Evolutionary conservation across 495 filamentous ascomycete genomes (phyloP).

Genomic region (Margaritispora aquatica): DNA sequence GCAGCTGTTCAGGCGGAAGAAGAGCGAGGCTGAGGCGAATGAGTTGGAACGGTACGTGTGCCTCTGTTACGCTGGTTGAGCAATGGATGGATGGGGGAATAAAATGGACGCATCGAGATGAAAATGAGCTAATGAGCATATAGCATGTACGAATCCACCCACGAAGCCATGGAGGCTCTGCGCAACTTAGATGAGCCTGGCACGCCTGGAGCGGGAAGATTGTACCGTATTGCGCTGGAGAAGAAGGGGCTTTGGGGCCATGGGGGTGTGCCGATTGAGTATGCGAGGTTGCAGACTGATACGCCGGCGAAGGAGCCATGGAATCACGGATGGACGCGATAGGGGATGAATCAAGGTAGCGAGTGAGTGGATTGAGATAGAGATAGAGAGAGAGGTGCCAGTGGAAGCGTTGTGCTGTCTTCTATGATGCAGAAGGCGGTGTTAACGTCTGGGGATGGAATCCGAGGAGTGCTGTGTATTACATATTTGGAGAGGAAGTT

Average conservation of each 20-base stretch:
- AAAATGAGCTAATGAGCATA: neutral
- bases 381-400: neutral
- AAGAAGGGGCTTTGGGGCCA: constrained; percentile 70
- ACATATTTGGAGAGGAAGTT: no score
- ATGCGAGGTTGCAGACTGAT: constrained; percentile 77
- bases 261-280: constrained; percentile 74
- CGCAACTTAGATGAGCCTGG: neutral
- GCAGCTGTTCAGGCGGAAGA: constrained; percentile 61
- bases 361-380: neutral
- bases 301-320: constrained; percentile 64
- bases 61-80: neutral
- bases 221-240: constrained; percentile 79
- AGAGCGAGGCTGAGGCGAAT: constrained; percentile 50
- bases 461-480: no score
- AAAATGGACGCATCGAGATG: neutral
- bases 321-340: constrained; percentile 66
- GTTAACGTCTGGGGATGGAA: no score
- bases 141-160: constrained; percentile 68
- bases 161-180: constrained; percentile 57
- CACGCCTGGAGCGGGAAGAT: constrained; percentile 27
- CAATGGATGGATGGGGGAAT: neutral
- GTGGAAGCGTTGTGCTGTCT: neutral
- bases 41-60: constrained; percentile 55
- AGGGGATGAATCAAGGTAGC: neutral
- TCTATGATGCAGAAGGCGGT: no score